These are phyloP conservation scores for Nitzschia putrida DNA, from an alignment of 108 stramenopile genomes.

Conservation along the genomic window DNA sequence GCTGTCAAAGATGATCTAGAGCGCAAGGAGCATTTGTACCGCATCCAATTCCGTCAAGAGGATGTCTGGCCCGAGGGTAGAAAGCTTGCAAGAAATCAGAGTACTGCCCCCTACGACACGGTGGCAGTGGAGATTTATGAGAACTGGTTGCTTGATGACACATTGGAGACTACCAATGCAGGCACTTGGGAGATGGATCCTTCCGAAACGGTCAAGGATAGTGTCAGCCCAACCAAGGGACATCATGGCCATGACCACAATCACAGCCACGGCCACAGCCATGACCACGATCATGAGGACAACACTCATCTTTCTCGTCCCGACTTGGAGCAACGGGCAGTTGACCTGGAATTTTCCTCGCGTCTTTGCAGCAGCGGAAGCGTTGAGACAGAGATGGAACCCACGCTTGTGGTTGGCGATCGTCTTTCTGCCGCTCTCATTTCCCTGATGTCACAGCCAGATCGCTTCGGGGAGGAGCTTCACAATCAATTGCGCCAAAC, in stretches of 20 bases:
- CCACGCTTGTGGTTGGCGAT: too few species aligned
- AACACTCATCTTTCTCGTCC: too few species aligned
- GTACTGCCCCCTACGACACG: slow-evolving; percentile 21
- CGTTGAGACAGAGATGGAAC: slow-evolving; percentile 36
- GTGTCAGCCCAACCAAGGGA: too few species aligned
- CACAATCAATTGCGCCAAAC: slow-evolving; percentile 35
- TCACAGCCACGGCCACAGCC: slow-evolving; percentile 31
- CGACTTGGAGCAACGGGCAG: slow-evolving; percentile 42
- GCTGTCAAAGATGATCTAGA: too few species aligned
- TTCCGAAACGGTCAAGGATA: too few species aligned
- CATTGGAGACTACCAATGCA: slow-evolving; percentile 22
- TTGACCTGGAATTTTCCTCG: too few species aligned
- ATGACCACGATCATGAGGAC: too few species aligned
- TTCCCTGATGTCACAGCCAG: too few species aligned
- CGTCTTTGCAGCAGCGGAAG: too few species aligned
- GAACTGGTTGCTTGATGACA: slow-evolving; percentile 49
- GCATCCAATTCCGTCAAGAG: slow-evolving; percentile 26
- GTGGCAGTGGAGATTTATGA: slow-evolving; percentile 59
- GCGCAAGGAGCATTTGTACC: slow-evolving; percentile 47
- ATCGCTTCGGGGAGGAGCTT: slow-evolving; percentile 49
- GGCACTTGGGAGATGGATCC: too few species aligned
- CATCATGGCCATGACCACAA: slow-evolving; percentile 19
- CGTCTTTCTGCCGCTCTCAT: too few species aligned
- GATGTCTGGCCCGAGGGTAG: slow-evolving; percentile 31
- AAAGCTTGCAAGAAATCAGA: background rate